These are phyloP conservation scores for Dactylorhiza incarnata DNA, from an alignment of 106 monocot genomes.

Conservation along the genomic window DNA sequence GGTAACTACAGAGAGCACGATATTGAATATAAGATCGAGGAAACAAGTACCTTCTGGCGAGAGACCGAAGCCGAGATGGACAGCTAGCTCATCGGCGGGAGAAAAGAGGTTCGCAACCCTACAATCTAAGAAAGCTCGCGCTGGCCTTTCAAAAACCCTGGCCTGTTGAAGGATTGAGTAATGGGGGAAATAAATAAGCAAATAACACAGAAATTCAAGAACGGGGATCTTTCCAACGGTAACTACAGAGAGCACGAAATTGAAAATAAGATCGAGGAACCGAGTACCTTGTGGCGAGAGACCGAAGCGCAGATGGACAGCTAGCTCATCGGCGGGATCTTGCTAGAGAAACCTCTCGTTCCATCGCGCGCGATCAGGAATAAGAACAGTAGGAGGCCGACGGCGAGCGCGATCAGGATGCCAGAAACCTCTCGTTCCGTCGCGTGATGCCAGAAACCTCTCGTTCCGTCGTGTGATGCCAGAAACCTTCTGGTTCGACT, in stretches of 20 bases:
- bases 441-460: too few species aligned
- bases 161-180: not conserved
- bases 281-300: not conserved
- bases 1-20: not conserved
- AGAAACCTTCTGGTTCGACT: too few species aligned
- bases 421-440: too few species aligned
- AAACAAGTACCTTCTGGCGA: not conserved
- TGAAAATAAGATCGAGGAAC: not conserved
- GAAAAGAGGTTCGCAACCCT: not conserved
- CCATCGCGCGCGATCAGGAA: too few species aligned
- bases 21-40: not conserved
- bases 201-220: not conserved
- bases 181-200: not conserved
- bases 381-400: too few species aligned
- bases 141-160: not conserved
- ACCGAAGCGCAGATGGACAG: not conserved
- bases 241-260: not conserved
- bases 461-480: too few species aligned
- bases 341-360: not conserved
- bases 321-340: not conserved
- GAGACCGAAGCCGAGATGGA: not conserved
- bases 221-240: slow-evolving; percentile 1
- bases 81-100: not conserved
- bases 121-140: not conserved
- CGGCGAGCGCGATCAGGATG: too few species aligned